Conservation (phyloP, 2,329 filamentous ascomycete genomes). For the Alternaria sp. region DNA sequence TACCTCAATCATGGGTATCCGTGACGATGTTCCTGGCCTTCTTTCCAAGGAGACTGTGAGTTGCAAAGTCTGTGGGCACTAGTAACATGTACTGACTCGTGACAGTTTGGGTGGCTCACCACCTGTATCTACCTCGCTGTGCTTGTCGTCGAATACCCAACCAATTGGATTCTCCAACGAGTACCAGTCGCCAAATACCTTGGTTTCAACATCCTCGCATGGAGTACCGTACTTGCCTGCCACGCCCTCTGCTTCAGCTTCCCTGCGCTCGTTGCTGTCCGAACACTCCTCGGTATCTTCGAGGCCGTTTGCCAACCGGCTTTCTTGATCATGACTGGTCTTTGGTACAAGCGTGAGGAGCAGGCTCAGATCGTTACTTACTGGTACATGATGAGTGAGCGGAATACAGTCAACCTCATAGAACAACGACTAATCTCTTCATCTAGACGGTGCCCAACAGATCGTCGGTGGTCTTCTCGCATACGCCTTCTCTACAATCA, state of each 20-base stretch:
- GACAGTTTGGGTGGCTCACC: conserved; percentile 74
- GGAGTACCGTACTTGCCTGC: conserved; percentile 68
- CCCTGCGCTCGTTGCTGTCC: conserved; percentile 65
- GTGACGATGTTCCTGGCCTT: conserved; percentile 49
- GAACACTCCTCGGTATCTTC: conserved; percentile 75
- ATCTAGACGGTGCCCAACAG: conserved; percentile 69
- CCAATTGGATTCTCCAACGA: conserved; percentile 70
- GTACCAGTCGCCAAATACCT: conserved; percentile 75
- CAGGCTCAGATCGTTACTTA: conserved; percentile 73
- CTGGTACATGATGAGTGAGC: conserved; percentile 74
- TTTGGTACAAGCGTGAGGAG: conserved; percentile 77
- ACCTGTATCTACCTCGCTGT: conserved; percentile 79
- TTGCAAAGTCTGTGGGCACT: conserved; percentile 6
- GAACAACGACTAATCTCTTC: conserved; percentile 1
- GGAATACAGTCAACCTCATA: background rate
- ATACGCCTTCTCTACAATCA: conserved; percentile 53
- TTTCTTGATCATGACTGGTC: conserved; percentile 72
- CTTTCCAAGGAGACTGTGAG: conserved; percentile 39
- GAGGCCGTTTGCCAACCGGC: conserved; percentile 75
- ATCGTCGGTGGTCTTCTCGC: conserved; percentile 76
- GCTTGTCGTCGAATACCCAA: conserved; percentile 75
- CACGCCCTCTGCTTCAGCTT: conserved; percentile 71
- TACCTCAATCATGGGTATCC: conserved; percentile 70
- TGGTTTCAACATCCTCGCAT: conserved; percentile 69
- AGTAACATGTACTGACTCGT: conserved; percentile 13